Conservation (phyloP, 164 flowering plant species). For the Liriodendron chinense region DNA sequence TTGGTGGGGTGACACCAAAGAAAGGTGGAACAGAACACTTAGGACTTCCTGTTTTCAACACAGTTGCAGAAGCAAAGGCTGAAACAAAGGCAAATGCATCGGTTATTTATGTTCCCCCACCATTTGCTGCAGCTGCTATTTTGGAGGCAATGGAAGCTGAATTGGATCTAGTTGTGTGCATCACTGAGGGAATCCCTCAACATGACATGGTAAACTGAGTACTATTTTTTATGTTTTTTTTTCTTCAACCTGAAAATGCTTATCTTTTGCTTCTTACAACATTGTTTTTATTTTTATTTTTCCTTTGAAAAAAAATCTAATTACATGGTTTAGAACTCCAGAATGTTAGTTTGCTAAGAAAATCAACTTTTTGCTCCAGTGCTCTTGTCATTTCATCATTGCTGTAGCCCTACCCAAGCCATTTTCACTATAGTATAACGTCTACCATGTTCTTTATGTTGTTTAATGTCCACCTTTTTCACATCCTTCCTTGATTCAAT, state of each 20-base stretch:
- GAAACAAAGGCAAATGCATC: conserved; percentile 98
- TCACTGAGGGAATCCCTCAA: conserved; percentile 97
- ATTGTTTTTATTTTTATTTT: no score
- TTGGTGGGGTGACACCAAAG: conserved; percentile 97
- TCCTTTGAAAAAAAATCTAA: no score
- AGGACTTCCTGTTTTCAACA: conserved; percentile 93
- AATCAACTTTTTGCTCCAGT: not conserved
- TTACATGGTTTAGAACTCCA: no score
- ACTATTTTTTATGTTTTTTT: not conserved
- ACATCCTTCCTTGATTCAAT: not conserved
- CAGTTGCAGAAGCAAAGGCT: conserved; percentile 96
- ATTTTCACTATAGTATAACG: not conserved
- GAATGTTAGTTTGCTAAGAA: no score
- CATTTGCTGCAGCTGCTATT: conserved; percentile 97
- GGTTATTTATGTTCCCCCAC: conserved; percentile 94
- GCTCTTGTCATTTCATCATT: not conserved
- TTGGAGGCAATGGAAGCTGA: conserved; percentile 98
- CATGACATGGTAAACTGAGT: conserved; percentile 81
- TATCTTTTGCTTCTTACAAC: no score
- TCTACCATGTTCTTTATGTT: not conserved
- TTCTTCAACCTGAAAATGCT: not conserved
- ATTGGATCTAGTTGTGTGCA: conserved; percentile 90
- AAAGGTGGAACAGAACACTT: conserved; percentile 92
- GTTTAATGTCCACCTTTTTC: not conserved
- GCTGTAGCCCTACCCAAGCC: not conserved